These are phyloP conservation scores for Botryotinia calthae DNA, from an alignment of 2,329 filamentous ascomycete genomes.

Conservation along the genomic window DNA sequence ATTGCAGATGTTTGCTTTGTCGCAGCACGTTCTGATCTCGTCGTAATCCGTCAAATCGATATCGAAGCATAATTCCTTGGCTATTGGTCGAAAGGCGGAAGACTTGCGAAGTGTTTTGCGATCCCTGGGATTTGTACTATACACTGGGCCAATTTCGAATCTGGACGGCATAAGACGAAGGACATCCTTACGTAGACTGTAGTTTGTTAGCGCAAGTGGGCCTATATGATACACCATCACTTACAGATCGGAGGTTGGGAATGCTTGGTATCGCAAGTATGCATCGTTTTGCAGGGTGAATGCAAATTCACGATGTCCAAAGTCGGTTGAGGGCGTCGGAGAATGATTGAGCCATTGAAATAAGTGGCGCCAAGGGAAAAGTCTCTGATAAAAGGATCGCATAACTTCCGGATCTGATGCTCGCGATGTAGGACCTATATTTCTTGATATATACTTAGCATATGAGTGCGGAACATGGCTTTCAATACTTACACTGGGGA, in stretches of 20 bases:
- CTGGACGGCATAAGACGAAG: slow-evolving; percentile 83
- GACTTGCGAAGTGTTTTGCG: slow-evolving; percentile 82
- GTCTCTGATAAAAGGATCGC: slow-evolving; percentile 89
- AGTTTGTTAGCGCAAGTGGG: slow-evolving; percentile 26
- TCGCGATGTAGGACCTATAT: slow-evolving; percentile 41
- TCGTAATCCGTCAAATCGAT: slow-evolving; percentile 99
- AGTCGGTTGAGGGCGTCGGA: slow-evolving; percentile 79
- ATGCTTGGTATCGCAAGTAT: slow-evolving; percentile 88
- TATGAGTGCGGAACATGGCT: not conserved
- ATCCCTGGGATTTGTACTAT: slow-evolving; percentile 89
- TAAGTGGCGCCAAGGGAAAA: slow-evolving; percentile 91
- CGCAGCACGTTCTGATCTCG: slow-evolving; percentile 91
- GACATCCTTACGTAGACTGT: slow-evolving; percentile 83
- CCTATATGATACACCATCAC: slow-evolving; percentile 29
- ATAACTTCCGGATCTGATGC: slow-evolving; percentile 79
- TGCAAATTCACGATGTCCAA: slow-evolving; percentile 90
- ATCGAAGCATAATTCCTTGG: slow-evolving; percentile 97
- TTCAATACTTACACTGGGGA: slow-evolving; percentile 45
- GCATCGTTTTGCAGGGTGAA: slow-evolving; percentile 91
- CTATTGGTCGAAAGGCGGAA: slow-evolving; percentile 77
- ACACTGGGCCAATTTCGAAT: slow-evolving; percentile 98
- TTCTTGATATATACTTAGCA: slow-evolving; percentile 34
- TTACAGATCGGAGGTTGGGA: slow-evolving; percentile 62
- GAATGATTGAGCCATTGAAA: slow-evolving; percentile 99
- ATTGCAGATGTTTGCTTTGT: slow-evolving; percentile 86